Evolutionary conservation across 148 eudicot genomes (phyloP).

Genomic region (Rheum nobile): DNA sequence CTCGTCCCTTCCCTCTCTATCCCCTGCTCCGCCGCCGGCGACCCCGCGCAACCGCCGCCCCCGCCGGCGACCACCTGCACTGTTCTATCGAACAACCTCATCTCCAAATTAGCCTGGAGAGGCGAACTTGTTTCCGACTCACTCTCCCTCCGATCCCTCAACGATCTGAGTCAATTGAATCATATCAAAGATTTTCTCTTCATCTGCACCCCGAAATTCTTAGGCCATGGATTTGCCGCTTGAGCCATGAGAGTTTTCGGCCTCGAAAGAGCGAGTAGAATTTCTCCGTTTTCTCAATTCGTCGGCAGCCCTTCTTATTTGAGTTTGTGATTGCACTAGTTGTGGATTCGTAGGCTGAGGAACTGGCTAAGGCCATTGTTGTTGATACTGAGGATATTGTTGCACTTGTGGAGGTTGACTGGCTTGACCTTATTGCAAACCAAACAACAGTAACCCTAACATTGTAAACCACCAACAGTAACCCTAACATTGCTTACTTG

Average conservation of each 20-base stretch:
- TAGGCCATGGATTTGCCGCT: neutral
- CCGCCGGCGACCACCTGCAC: neutral
- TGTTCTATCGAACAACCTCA: neutral
- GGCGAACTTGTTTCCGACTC: constrained; percentile 2
- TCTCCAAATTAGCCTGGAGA: neutral
- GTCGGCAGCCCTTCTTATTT: too few relatives aligned
- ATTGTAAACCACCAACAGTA: too few relatives aligned
- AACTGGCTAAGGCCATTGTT: constrained; percentile 10
- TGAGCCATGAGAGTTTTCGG: constrained; percentile 1
- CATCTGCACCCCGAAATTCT: neutral
- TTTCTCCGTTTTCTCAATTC: neutral
- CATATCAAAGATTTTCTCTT: neutral
- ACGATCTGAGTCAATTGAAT: neutral
- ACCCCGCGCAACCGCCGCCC: neutral
- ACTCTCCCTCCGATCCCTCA: neutral
- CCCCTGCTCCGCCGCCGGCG: constrained; percentile 7
- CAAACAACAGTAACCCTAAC: too few relatives aligned
- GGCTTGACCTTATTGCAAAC: constrained; percentile 17
- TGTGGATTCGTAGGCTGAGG: constrained; percentile 32
- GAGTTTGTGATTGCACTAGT: constrained; percentile 38
- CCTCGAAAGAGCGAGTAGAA: constrained; percentile 1
- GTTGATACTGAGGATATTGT: constrained; percentile 8
- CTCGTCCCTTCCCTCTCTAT: neutral
- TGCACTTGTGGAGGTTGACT: constrained; percentile 6
- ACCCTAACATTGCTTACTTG: too few relatives aligned